phyloP scores from a whole-genome alignment of 108 stramenopile genomes.

The Skeletonema marinoi region DNA sequence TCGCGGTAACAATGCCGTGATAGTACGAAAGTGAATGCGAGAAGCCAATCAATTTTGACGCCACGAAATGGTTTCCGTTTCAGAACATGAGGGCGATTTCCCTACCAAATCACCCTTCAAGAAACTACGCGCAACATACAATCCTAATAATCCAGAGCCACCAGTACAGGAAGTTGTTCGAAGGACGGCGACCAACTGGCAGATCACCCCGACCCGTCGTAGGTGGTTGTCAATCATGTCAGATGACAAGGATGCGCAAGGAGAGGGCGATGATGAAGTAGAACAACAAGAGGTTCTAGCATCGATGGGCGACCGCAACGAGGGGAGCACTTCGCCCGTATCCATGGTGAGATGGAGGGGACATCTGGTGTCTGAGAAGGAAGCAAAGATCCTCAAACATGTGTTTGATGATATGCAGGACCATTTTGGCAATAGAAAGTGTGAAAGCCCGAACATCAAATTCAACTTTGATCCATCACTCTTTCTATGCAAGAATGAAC shows the following conservation, averaged over 20 bases:
- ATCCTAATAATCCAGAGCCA: background rate
- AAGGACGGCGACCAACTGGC: background rate
- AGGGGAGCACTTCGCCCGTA: background rate
- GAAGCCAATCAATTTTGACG: background rate
- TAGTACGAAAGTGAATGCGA: background rate
- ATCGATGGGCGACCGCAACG: background rate
- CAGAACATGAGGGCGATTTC: background rate
- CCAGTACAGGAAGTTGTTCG: background rate
- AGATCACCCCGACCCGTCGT: background rate
- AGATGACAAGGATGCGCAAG: background rate
- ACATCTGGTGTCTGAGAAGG: background rate
- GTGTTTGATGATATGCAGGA: background rate
- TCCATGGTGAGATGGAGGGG: background rate
- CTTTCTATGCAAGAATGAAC: background rate
- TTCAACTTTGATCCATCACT: conserved; percentile 2
- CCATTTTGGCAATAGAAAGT: background rate
- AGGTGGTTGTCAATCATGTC: background rate
- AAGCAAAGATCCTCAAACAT: conserved; percentile 2
- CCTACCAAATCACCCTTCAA: background rate
- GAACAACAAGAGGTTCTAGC: background rate
- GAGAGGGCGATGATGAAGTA: background rate
- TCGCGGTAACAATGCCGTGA: background rate
- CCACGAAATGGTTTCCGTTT: background rate
- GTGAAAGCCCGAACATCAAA: background rate
- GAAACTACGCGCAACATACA: background rate